A percentile compares a stretch with the other conserved stretches of the same genome.
These are phyloP conservation scores for Nicotiana sylvestris DNA, from an alignment of 257 asterid genomes.

Conservation along the genomic window DNA sequence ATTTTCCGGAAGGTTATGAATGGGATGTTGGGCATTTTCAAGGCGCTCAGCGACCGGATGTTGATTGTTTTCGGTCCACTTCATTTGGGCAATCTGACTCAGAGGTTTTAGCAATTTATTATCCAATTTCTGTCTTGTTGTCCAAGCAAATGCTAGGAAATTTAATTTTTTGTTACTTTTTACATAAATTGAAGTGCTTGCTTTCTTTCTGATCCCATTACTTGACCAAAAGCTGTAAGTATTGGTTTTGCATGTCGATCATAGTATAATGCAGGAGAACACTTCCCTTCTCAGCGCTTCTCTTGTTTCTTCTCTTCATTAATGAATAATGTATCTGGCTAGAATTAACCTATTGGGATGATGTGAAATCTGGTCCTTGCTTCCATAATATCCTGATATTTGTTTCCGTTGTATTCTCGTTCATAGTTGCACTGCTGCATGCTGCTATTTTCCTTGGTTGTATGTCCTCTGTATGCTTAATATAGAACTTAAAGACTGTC, in stretches of 20 bases:
- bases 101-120: constrained; percentile 45
- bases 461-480: background rate
- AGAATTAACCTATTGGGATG: background rate
- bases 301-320: background rate
- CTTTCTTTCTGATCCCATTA: background rate
- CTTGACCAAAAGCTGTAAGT: background rate
- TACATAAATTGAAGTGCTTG: background rate
- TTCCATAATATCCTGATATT: background rate
- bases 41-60: constrained; percentile 88
- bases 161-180: background rate
- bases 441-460: background rate
- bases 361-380: background rate
- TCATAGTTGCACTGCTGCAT: background rate
- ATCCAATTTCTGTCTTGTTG: background rate
- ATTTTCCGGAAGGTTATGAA: constrained; percentile 68
- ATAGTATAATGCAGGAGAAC: background rate
- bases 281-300: background rate
- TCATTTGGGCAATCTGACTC: constrained; percentile 68
- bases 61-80: constrained; percentile 87
- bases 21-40: constrained; percentile 97
- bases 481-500: background rate
- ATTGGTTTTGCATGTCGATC: background rate
- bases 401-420: background rate
- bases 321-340: background rate
- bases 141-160: background rate